Conservation (phyloP, 1,139 yeast genomes). For the Debaryomyces udenii region DNA sequence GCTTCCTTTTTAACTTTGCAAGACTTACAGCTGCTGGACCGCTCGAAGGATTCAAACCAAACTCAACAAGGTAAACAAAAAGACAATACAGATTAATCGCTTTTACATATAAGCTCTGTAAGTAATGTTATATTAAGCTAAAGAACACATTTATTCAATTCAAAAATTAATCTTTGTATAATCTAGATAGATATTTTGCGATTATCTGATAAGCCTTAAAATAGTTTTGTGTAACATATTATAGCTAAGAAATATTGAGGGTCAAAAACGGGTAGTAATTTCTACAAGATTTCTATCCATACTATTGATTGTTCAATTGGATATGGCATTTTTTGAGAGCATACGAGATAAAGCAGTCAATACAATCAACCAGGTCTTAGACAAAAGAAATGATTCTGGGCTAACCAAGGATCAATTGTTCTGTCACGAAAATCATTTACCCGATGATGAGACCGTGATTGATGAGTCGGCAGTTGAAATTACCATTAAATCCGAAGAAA, state of each 20-base stretch:
- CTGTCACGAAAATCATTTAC: slow-evolving; percentile 66
- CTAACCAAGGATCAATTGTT: slow-evolving; percentile 70
- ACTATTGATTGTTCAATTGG: slow-evolving; percentile 1
- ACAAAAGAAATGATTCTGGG: slow-evolving; percentile 34
- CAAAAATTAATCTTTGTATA: too few species aligned
- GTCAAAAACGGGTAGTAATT: background rate
- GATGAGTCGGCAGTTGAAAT: slow-evolving; percentile 75
- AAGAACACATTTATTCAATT: too few species aligned
- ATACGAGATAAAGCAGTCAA: slow-evolving; percentile 51
- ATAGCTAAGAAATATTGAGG: background rate
- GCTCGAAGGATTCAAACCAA: slow-evolving; percentile 25
- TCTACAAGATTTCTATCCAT: background rate
- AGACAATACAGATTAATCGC: too few species aligned
- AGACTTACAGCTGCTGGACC: slow-evolving; percentile 40
- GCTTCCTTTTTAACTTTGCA: slow-evolving; percentile 41
- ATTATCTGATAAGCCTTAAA: too few species aligned
- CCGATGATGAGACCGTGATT: slow-evolving; percentile 67
- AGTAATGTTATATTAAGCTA: too few species aligned
- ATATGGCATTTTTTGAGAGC: slow-evolving; percentile 55
- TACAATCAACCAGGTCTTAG: slow-evolving; percentile 46
- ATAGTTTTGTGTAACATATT: slow-evolving; percentile 4
- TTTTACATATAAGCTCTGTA: too few species aligned
- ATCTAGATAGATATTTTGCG: too few species aligned
- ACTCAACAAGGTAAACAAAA: background rate
- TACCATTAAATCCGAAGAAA: slow-evolving; percentile 46